These are phyloP conservation scores for Trichoderma lentiforme DNA, from an alignment of 2,329 filamentous ascomycete genomes.

Conservation along the genomic window DNA sequence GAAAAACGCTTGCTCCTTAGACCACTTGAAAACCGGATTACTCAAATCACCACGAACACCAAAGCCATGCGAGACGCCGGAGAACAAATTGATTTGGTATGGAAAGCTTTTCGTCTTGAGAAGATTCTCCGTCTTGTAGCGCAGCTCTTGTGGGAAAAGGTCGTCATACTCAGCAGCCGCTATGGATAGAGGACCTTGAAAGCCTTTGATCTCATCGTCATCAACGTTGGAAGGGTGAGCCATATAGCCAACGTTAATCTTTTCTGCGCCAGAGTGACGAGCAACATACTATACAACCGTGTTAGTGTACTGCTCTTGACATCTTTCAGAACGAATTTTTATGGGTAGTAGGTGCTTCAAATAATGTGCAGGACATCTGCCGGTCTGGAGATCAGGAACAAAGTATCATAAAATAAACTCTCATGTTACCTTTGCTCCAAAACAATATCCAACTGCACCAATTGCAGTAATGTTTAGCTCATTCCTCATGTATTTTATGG, in stretches of 20 bases:
- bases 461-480: not conserved
- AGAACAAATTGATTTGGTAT: slow-evolving; percentile 70
- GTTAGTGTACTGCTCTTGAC: not conserved
- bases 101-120: slow-evolving; percentile 50
- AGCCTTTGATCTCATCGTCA: slow-evolving; percentile 55
- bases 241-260: slow-evolving; percentile 56
- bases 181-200: slow-evolving; percentile 57
- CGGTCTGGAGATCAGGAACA: not conserved
- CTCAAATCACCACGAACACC: slow-evolving; percentile 62
- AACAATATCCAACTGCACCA: not conserved
- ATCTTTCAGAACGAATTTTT: not conserved
- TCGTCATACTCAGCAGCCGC: slow-evolving; percentile 61
- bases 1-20: slow-evolving; percentile 74
- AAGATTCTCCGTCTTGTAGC: slow-evolving; percentile 57
- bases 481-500: not conserved
- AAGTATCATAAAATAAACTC: not conserved
- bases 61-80: slow-evolving; percentile 69
- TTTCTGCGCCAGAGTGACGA: slow-evolving; percentile 56
- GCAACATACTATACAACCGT: slow-evolving; percentile 42
- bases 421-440: not conserved
- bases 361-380: not conserved
- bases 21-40: slow-evolving; percentile 55
- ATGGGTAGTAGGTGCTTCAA: not conserved
- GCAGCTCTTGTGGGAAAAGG: slow-evolving; percentile 55
- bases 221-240: slow-evolving; percentile 64